A percentile compares a stretch with the other conserved stretches of the same genome.
phyloP scores from a whole-genome alignment of 2,329 filamentous ascomycete species.

The Helicocarpus griseus region DNA sequence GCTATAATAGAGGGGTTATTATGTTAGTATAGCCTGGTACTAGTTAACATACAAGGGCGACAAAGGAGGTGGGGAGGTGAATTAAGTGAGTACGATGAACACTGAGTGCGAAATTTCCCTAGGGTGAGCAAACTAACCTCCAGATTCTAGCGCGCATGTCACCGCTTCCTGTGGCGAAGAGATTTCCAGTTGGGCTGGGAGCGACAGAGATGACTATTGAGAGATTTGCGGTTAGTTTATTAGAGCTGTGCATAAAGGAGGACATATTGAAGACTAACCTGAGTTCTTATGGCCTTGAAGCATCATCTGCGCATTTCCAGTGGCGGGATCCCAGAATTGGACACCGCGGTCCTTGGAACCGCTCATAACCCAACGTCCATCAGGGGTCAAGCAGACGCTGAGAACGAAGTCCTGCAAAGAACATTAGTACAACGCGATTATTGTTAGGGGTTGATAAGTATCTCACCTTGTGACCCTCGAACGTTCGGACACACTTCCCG shows the following conservation, averaged over 20 bases:
- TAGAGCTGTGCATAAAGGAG: not conserved
- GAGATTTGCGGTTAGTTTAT: conserved; percentile 13
- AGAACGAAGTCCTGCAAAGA: conserved; percentile 76
- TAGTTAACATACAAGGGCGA: not conserved
- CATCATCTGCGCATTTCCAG: conserved; percentile 93
- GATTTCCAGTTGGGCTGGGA: conserved; percentile 74
- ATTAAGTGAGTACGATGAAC: not conserved
- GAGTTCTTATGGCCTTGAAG: conserved; percentile 98
- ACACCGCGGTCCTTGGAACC: conserved; percentile 96
- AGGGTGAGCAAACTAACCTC: conserved; percentile 47
- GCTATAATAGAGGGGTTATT: not conserved
- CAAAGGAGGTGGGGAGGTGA: not conserved
- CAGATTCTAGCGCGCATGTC: conserved; percentile 98
- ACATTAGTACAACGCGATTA: not conserved
- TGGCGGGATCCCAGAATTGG: conserved; percentile 96
- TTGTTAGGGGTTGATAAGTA: not conserved
- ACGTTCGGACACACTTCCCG: conserved; percentile 91
- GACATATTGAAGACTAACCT: conserved; percentile 36
- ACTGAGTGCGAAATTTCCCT: not conserved
- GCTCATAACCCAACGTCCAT: conserved; percentile 91
- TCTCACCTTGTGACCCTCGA: conserved; percentile 85
- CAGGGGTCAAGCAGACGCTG: conserved; percentile 87
- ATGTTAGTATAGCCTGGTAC: not conserved
- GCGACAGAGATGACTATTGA: conserved; percentile 84
- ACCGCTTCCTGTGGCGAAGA: conserved; percentile 92